These are phyloP conservation scores for Teratosphaeria nubilosa DNA, from an alignment of 2,329 filamentous ascomycete species.

Conservation along the genomic window DNA sequence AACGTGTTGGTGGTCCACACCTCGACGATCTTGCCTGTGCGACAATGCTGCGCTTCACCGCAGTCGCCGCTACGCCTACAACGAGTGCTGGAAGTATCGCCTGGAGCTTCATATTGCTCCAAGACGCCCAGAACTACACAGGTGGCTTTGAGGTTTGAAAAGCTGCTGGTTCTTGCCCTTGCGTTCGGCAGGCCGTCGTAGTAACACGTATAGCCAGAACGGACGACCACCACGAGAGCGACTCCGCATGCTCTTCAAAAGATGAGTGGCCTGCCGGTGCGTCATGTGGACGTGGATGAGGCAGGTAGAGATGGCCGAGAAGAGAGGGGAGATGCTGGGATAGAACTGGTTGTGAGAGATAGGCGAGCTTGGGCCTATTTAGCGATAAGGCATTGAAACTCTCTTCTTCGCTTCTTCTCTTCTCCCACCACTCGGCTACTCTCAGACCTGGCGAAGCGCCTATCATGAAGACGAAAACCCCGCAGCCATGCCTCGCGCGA, in stretches of 20 bases:
- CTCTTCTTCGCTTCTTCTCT: background rate
- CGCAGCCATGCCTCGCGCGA: too few species aligned
- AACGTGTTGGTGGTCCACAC: background rate
- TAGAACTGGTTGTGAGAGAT: too few species aligned
- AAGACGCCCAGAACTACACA: too few species aligned
- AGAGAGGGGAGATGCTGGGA: background rate
- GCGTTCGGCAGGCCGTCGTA: background rate
- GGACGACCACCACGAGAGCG: background rate
- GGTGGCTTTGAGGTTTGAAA: background rate
- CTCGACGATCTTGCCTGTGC: background rate
- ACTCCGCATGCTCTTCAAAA: background rate
- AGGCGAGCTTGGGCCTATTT: background rate
- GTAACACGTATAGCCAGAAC: background rate
- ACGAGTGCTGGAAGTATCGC: background rate
- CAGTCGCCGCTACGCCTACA: background rate
- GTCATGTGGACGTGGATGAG: background rate
- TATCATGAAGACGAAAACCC: too few species aligned
- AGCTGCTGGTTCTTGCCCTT: background rate
- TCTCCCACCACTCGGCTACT: background rate
- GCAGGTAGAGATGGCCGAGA: background rate
- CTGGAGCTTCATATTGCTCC: background rate
- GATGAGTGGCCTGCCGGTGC: background rate
- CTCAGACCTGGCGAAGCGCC: too few species aligned
- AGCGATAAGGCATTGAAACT: background rate
- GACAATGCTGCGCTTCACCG: background rate